Conservation (phyloP, 1,139 yeast genomes). For the Pichia sp. region DNA sequence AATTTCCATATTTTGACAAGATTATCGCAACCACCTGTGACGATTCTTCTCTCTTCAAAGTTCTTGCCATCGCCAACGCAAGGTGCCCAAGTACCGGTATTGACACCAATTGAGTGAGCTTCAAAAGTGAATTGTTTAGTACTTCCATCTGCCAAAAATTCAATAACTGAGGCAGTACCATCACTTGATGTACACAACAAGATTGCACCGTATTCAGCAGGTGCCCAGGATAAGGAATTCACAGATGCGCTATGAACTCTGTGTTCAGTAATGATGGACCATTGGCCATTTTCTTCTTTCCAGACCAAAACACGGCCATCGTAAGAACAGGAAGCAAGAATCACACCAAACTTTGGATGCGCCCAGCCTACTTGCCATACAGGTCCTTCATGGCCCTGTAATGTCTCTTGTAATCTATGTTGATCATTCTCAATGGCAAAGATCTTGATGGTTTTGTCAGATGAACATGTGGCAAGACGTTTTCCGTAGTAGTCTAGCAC, state of each 20-base stretch:
- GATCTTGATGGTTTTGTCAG: slow-evolving; percentile 89
- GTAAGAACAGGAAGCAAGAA: slow-evolving; percentile 89
- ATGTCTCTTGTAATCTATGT: slow-evolving; percentile 72
- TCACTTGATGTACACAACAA: slow-evolving; percentile 89
- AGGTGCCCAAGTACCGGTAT: slow-evolving; percentile 97
- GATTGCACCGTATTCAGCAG: slow-evolving; percentile 92
- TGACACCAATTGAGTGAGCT: slow-evolving; percentile 92
- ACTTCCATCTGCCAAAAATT: slow-evolving; percentile 86
- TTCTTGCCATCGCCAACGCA: slow-evolving; percentile 29
- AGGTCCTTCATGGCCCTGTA: slow-evolving; percentile 91
- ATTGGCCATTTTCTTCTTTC: slow-evolving; percentile 87
- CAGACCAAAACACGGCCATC: slow-evolving; percentile 93
- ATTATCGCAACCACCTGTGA: slow-evolving; percentile 94
- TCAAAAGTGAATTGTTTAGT: slow-evolving; percentile 51
- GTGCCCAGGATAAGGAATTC: slow-evolving; percentile 95
- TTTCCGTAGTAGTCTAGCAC: slow-evolving; percentile 95
- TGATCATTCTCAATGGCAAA: slow-evolving; percentile 86
- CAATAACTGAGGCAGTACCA: slow-evolving; percentile 85
- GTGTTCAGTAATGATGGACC: slow-evolving; percentile 88
- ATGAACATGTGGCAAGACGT: slow-evolving; percentile 89
- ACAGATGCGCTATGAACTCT: slow-evolving; percentile 89
- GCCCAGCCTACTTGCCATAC: slow-evolving; percentile 99
- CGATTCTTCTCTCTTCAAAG: slow-evolving; percentile 51
- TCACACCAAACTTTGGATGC: slow-evolving; percentile 95
- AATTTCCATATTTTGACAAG: slow-evolving; percentile 86